A percentile compares a stretch with the other conserved stretches of the same genome.
Conservation (phyloP, 1,284 basidiomycete species). For the Ceratobasidium papillatum region DNA sequence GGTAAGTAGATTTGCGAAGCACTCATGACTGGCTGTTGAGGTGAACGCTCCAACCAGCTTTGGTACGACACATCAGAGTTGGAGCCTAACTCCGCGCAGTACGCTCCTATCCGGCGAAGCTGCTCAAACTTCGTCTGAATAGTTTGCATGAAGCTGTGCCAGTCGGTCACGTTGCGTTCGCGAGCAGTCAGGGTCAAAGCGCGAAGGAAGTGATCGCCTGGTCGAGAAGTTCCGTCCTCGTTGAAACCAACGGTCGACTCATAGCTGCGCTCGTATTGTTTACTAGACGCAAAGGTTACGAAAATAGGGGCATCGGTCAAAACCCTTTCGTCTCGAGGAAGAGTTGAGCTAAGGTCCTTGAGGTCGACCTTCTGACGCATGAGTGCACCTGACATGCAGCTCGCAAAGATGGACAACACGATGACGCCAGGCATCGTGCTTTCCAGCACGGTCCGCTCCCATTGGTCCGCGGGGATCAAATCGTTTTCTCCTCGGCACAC, state of each 20-base stretch:
- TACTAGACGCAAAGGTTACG: conserved; percentile 23
- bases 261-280: not conserved
- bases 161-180: not conserved
- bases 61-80: not conserved
- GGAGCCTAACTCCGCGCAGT: not conserved
- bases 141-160: conserved; percentile 21
- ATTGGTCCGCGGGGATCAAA: not conserved
- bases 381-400: conserved; percentile 11
- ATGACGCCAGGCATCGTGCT: conserved; percentile 30
- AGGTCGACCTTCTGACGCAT: conserved; percentile 20
- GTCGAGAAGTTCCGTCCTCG: not conserved
- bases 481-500: not conserved
- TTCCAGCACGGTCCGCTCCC: not conserved
- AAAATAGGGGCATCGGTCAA: conserved; percentile 18
- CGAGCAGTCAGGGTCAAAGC: conserved; percentile 23
- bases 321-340: not conserved
- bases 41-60: conserved; percentile 22
- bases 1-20: not conserved
- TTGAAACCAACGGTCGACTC: conserved; percentile 14
- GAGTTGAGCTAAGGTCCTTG: not conserved
- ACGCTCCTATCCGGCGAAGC: conserved; percentile 18
- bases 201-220: conserved; percentile 32
- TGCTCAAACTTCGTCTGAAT: conserved; percentile 18
- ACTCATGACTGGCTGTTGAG: conserved; percentile 10
- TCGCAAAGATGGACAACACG: conserved; percentile 19